Percentiles rank a stretch among this genome's conserved stretches.
phyloP scores from a whole-genome alignment of 805 yeast genomes.

The Metschnikowia orientalis region DNA sequence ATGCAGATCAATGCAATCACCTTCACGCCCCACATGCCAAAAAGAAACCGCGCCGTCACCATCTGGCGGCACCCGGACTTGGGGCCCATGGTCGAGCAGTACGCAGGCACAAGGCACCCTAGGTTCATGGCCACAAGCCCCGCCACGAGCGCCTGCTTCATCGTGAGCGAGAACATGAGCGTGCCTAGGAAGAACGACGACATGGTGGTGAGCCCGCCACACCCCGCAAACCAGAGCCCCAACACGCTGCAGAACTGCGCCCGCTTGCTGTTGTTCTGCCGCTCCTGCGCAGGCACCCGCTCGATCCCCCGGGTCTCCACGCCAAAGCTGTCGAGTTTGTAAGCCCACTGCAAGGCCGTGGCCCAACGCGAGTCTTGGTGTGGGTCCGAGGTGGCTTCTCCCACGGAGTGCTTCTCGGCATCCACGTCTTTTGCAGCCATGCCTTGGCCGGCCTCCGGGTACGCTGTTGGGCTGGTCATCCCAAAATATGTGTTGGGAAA shows the following conservation, averaged over 20 bases:
- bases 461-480: no score
- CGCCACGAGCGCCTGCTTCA: slow-evolving; percentile 26
- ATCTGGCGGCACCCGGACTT: slow-evolving; percentile 37
- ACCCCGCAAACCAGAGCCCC: slow-evolving; percentile 38
- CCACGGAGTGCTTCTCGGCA: no score
- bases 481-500: no score
- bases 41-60: slow-evolving; percentile 33
- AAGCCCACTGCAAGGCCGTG: no score
- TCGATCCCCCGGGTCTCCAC: slow-evolving; percentile 35
- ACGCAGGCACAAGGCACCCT: slow-evolving; percentile 37
- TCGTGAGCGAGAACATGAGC: slow-evolving; percentile 24
- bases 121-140: slow-evolving; percentile 28
- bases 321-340: no score
- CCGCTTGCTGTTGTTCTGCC: slow-evolving; percentile 14
- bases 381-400: no score
- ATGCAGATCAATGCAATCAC: slow-evolving; percentile 28
- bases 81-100: slow-evolving; percentile 36
- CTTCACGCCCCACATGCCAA: slow-evolving; percentile 35
- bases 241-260: slow-evolving; percentile 27
- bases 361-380: no score
- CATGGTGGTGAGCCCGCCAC: slow-evolving; percentile 39
- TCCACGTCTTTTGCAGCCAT: no score
- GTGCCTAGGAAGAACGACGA: slow-evolving; percentile 34
- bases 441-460: no score
- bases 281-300: slow-evolving; percentile 27